phyloP scores from a whole-genome alignment of 495 filamentous ascomycete genomes.

The Elaphomyces granulatus region DNA sequence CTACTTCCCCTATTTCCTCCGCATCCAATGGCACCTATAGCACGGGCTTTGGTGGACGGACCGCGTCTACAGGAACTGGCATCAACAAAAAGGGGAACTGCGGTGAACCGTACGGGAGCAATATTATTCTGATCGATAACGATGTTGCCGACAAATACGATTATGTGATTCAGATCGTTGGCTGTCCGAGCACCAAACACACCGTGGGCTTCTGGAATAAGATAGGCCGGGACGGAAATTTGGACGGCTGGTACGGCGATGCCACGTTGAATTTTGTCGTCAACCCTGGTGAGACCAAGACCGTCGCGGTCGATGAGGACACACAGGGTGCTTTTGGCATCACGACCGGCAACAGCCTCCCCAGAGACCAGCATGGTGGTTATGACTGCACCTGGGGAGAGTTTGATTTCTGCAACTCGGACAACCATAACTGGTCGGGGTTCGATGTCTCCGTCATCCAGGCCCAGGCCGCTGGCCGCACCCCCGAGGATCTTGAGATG shows the following conservation, averaged over 20 bases:
- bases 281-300: slow-evolving; percentile 22
- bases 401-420: slow-evolving; percentile 25
- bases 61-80: slow-evolving; percentile 15
- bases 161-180: slow-evolving; percentile 33
- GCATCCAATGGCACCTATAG: slow-evolving; percentile 8
- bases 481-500: slow-evolving; percentile 21
- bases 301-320: slow-evolving; percentile 35
- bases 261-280: slow-evolving; percentile 30
- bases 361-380: slow-evolving; percentile 18
- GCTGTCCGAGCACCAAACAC: slow-evolving; percentile 15
- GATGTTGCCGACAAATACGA: slow-evolving; percentile 25
- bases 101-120: slow-evolving; percentile 38
- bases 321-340: slow-evolving; percentile 30
- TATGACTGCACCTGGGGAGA: slow-evolving; percentile 33
- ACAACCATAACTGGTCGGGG: slow-evolving; percentile 26
- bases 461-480: slow-evolving; percentile 19
- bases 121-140: slow-evolving; percentile 33
- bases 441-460: slow-evolving; percentile 30
- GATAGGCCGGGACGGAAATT: slow-evolving; percentile 21
- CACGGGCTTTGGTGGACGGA: slow-evolving; percentile 19
- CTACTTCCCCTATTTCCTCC: slow-evolving; percentile 5
- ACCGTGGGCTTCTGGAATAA: slow-evolving; percentile 41
- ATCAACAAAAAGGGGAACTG: slow-evolving; percentile 31
- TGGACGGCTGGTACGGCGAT: slow-evolving; percentile 29
- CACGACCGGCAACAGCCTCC: slow-evolving; percentile 18